Conservation (phyloP, 495 filamentous ascomycete genomes). For the Xylaria curta region DNA sequence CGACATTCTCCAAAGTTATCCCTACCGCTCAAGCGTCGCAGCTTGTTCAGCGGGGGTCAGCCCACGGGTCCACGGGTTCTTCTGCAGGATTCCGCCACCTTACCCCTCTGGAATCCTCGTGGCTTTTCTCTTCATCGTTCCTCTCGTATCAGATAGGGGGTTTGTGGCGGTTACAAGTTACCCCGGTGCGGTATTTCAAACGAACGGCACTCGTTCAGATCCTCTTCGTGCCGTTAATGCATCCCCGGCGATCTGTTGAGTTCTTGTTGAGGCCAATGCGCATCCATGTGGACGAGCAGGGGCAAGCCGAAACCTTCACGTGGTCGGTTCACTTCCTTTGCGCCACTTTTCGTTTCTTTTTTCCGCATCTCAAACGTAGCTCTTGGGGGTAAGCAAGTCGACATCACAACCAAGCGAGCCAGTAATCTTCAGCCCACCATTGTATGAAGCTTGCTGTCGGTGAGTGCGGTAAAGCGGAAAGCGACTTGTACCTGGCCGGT, state of each 20-base stretch:
- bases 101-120: slow-evolving; percentile 1
- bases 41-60: slow-evolving; percentile 17
- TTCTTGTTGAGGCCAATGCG: slow-evolving; percentile 4
- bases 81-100: slow-evolving; percentile 24
- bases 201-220: slow-evolving; percentile 6
- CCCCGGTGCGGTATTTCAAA: background rate
- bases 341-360: slow-evolving; percentile 5
- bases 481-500: background rate
- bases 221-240: background rate
- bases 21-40: slow-evolving; percentile 12
- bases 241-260: background rate
- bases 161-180: slow-evolving; percentile 10
- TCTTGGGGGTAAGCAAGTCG: slow-evolving; percentile 4
- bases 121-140: background rate
- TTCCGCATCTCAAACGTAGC: background rate
- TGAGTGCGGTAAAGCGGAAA: slow-evolving; percentile 18
- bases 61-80: slow-evolving; percentile 3
- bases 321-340: slow-evolving; percentile 1
- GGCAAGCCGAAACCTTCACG: slow-evolving; percentile 11
- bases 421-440: background rate
- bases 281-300: background rate
- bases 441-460: background rate
- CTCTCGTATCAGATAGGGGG: background rate
- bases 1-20: slow-evolving; percentile 7
- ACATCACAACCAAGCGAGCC: background rate